Percentiles rank a stretch among this genome's conserved stretches.
Conservation (phyloP, 2,329 filamentous ascomycete species). For the Fusarium devonianum region DNA sequence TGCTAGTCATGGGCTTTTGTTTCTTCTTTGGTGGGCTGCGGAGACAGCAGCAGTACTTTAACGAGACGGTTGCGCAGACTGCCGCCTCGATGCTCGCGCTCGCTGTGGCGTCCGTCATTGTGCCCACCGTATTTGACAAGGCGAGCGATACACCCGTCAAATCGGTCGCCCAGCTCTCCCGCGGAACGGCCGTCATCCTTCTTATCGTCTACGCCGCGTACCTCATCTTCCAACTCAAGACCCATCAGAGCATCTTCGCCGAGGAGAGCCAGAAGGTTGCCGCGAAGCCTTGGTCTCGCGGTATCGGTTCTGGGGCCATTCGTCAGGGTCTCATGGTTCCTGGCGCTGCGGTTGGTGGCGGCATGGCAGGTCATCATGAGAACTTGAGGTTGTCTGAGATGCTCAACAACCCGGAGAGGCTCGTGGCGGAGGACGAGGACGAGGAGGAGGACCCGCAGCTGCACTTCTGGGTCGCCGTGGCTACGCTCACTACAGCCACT, state of each 20-base stretch:
- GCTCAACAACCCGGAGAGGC: constrained; percentile 50
- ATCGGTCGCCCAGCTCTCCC: constrained; percentile 70
- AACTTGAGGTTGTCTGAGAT: constrained; percentile 55
- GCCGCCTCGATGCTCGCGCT: constrained; percentile 82
- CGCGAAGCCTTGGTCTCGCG: constrained; percentile 57
- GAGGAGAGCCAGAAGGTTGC: constrained; percentile 79
- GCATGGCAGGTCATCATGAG: constrained; percentile 45
- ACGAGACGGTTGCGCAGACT: constrained; percentile 89
- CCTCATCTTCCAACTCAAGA: constrained; percentile 89
- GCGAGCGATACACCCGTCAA: constrained; percentile 50
- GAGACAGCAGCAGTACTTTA: constrained; percentile 85
- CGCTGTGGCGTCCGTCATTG: constrained; percentile 81
- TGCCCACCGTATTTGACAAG: constrained; percentile 84
- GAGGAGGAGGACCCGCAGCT: constrained; percentile 79
- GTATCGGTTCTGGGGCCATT: constrained; percentile 44
- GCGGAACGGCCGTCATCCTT: constrained; percentile 80
- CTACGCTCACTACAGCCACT: constrained; percentile 75
- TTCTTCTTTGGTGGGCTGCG: constrained; percentile 88
- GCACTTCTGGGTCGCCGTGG: constrained; percentile 73
- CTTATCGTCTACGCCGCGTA: constrained; percentile 85
- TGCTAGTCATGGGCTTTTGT: constrained; percentile 89
- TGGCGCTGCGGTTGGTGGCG: constrained; percentile 49
- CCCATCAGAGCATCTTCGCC: constrained; percentile 82
- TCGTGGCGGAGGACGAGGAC: constrained; percentile 61
- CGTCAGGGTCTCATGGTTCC: constrained; percentile 51